Evolutionary conservation across 2,329 filamentous ascomycete species (phyloP).

Genomic region (Aureobasidium lini): DNA sequence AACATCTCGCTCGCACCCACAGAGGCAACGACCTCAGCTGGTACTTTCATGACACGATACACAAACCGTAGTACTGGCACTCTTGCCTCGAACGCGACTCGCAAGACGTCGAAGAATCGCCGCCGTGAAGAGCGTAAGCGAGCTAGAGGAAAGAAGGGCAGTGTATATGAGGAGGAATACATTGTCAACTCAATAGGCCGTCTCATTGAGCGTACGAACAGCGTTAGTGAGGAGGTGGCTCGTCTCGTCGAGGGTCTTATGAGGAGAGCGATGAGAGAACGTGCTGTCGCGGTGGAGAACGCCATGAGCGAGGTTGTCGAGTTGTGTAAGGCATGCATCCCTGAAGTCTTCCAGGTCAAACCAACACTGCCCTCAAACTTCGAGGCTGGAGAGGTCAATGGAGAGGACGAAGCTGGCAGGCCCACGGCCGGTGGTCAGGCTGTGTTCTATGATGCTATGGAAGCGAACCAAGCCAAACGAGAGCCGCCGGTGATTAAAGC

Average conservation of each 20-base stretch:
- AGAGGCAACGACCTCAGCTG: slow-evolving; percentile 63
- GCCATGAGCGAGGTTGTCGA: slow-evolving; percentile 68
- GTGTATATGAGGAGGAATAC: slow-evolving; percentile 97
- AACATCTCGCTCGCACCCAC: slow-evolving; percentile 88
- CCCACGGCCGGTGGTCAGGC: slow-evolving; percentile 33
- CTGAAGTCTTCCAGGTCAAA: slow-evolving; percentile 57
- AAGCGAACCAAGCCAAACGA: slow-evolving; percentile 27
- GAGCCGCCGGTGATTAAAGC: slow-evolving; percentile 47
- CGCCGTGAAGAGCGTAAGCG: slow-evolving; percentile 90
- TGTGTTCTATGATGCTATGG: slow-evolving; percentile 39
- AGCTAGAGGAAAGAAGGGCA: slow-evolving; percentile 89
- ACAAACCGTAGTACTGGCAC: slow-evolving; percentile 67
- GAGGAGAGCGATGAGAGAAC: slow-evolving; percentile 77
- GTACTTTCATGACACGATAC: slow-evolving; percentile 87
- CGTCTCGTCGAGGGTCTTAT: slow-evolving; percentile 69
- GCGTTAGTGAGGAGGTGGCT: slow-evolving; percentile 62
- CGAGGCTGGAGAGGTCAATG: slow-evolving; percentile 13
- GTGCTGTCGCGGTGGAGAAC: slow-evolving; percentile 68
- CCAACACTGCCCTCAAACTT: not conserved
- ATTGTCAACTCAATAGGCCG: slow-evolving; percentile 79
- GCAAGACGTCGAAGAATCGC: slow-evolving; percentile 81
- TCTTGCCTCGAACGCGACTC: slow-evolving; percentile 62
- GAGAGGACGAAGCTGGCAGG: slow-evolving; percentile 16
- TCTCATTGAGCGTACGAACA: slow-evolving; percentile 74
- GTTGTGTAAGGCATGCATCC: slow-evolving; percentile 58